A percentile compares a stretch with the other conserved stretches of the same genome.
These are phyloP conservation scores for Boletus coccyginus DNA, from an alignment of 768 basidiomycete genomes.

Conservation along the genomic window DNA sequence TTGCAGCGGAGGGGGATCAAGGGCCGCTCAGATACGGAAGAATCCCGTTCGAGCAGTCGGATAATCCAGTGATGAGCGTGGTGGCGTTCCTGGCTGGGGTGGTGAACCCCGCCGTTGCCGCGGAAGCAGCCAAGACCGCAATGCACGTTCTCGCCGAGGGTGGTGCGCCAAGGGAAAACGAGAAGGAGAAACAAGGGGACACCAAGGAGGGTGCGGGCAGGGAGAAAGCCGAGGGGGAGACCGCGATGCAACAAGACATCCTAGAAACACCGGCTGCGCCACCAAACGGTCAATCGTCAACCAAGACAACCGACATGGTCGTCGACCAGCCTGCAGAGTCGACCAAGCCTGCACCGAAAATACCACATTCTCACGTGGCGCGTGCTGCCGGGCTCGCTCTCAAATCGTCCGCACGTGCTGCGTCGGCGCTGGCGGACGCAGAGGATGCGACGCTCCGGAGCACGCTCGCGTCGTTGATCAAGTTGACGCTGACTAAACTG, in stretches of 20 bases:
- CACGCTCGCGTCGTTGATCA: slow-evolving; percentile 80
- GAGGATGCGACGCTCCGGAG: slow-evolving; percentile 81
- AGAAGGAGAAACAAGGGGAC: slow-evolving; percentile 21
- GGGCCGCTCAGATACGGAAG: slow-evolving; percentile 73
- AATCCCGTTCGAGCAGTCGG: slow-evolving; percentile 90
- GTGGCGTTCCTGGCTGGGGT: slow-evolving; percentile 96
- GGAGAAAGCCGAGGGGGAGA: slow-evolving; percentile 44
- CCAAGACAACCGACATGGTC: slow-evolving; percentile 41
- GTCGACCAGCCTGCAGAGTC: slow-evolving; percentile 39
- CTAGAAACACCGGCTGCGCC: slow-evolving; percentile 4
- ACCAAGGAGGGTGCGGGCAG: slow-evolving; percentile 33
- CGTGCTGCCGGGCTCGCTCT: slow-evolving; percentile 87
- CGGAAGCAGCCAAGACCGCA: slow-evolving; percentile 90
- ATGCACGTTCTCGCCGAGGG: slow-evolving; percentile 76
- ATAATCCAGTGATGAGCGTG: slow-evolving; percentile 98
- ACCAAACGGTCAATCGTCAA: slow-evolving; percentile 14
- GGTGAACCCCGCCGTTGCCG: slow-evolving; percentile 85
- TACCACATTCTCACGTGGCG: slow-evolving; percentile 72
- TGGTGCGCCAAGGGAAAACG: slow-evolving; percentile 40
- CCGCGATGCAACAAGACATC: slow-evolving; percentile 34
- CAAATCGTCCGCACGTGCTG: slow-evolving; percentile 84
- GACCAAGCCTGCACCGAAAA: slow-evolving; percentile 32
- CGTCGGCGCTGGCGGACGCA: slow-evolving; percentile 71
- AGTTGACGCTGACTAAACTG: slow-evolving; percentile 80
- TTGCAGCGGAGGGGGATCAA: slow-evolving; percentile 72